phyloP scores from a whole-genome alignment of 1,284 basidiomycete genomes.

The Austropuccinia psidii region DNA sequence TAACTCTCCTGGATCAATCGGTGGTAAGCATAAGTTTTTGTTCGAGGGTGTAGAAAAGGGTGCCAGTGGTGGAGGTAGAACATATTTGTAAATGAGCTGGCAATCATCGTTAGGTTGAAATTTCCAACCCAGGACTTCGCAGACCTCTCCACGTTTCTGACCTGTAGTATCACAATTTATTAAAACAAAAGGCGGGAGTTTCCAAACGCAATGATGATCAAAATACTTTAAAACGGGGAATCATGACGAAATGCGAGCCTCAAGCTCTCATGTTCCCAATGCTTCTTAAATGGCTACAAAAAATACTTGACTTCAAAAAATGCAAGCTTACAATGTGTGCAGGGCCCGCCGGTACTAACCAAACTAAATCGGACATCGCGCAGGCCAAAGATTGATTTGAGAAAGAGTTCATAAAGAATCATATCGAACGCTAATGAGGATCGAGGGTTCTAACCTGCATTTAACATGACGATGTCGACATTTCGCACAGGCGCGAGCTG shows the following conservation, averaged over 20 bases:
- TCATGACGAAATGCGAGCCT: background rate
- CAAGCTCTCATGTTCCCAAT: background rate
- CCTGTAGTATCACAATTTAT: background rate
- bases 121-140: slow-evolving; percentile 18
- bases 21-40: no score
- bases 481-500: slow-evolving; percentile 21
- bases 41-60: background rate
- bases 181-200: background rate
- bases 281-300: background rate
- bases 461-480: slow-evolving; percentile 22
- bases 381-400: background rate
- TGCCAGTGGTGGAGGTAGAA: slow-evolving; percentile 16
- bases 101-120: slow-evolving; percentile 3
- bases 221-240: background rate
- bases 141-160: slow-evolving; percentile 10
- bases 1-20: background rate
- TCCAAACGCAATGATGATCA: background rate
- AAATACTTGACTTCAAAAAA: background rate
- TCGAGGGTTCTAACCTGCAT: slow-evolving; percentile 15
- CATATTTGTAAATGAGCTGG: slow-evolving; percentile 13
- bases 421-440: slow-evolving; percentile 1
- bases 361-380: background rate
- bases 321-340: slow-evolving; percentile 13
- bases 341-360: slow-evolving; percentile 19
- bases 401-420: background rate